A percentile compares a stretch with the other conserved stretches of the same genome.
Evolutionary conservation across 1,284 basidiomycete genomes (phyloP).

Genomic region (Ceratobasidium sp.): DNA sequence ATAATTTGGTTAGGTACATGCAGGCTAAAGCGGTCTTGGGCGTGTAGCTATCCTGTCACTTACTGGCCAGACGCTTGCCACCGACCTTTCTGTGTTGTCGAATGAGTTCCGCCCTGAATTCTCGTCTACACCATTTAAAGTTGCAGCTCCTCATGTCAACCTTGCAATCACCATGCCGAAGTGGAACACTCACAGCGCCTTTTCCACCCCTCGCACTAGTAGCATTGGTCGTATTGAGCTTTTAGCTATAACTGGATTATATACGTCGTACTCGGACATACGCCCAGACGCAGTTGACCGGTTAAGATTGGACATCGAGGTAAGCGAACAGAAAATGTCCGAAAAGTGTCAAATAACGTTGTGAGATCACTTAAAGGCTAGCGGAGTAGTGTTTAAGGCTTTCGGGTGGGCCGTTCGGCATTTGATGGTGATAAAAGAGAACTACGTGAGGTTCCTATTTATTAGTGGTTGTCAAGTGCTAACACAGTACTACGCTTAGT

Average conservation of each 20-base stretch:
- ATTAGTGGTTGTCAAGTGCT: not conserved
- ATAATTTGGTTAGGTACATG: constrained; percentile 25
- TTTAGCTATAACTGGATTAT: constrained; percentile 73
- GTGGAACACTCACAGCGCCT: constrained; percentile 88
- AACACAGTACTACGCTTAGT: constrained; percentile 44
- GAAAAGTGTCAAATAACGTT: constrained; percentile 27
- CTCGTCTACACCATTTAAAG: constrained; percentile 69
- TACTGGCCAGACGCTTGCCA: constrained; percentile 64
- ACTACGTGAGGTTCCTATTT: constrained; percentile 61
- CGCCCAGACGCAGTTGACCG: constrained; percentile 78
- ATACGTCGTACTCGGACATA: constrained; percentile 73
- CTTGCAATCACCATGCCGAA: constrained; percentile 74
- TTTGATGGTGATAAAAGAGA: constrained; percentile 86
- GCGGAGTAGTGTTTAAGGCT: constrained; percentile 68
- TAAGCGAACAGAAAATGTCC: constrained; percentile 50
- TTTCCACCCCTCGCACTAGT: constrained; percentile 56
- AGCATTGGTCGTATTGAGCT: constrained; percentile 65
- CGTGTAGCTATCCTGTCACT: constrained; percentile 73
- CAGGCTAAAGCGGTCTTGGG: constrained; percentile 9
- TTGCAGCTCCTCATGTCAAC: constrained; percentile 65
- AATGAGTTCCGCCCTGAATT: constrained; percentile 75
- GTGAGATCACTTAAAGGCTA: constrained; percentile 45
- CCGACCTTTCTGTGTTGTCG: constrained; percentile 66
- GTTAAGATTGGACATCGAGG: constrained; percentile 72
- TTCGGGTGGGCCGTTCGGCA: constrained; percentile 88